A percentile compares a stretch with the other conserved stretches of the same genome.
Conservation (phyloP, 257 asterid genomes). For the Solanum corneliomulleri region DNA sequence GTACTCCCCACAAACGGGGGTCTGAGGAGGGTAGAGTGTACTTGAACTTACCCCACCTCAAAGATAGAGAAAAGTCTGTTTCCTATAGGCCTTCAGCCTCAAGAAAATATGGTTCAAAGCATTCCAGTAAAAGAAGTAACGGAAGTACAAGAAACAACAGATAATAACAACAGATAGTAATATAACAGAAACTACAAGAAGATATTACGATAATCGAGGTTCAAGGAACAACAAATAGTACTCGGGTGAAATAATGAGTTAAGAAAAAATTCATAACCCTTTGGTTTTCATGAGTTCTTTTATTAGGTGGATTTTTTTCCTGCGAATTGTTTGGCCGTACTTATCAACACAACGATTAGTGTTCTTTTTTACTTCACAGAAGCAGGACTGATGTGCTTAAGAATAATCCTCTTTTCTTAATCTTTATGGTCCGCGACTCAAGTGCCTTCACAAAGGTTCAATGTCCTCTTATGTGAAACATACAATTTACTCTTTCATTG, state of each 20-base stretch:
- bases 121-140: not conserved
- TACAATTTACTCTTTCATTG: not conserved
- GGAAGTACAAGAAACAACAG: not conserved
- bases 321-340: not conserved
- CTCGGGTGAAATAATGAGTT: not conserved
- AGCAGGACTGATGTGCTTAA: not conserved
- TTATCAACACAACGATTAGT: not conserved
- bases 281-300: not conserved
- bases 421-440: not conserved
- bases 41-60: not conserved
- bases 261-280: not conserved
- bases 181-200: not conserved
- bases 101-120: not conserved
- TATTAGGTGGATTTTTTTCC: not conserved
- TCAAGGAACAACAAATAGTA: not conserved
- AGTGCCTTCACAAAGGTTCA: not conserved
- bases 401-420: not conserved
- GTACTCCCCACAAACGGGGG: not conserved
- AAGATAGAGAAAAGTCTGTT: not conserved
- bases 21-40: not conserved
- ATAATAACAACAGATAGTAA: not conserved
- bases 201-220: not conserved
- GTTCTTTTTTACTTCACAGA: not conserved
- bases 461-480: not conserved
- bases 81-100: not conserved